phyloP scores from a whole-genome alignment of 768 basidiomycete genomes.

The Pisolithus albus region DNA sequence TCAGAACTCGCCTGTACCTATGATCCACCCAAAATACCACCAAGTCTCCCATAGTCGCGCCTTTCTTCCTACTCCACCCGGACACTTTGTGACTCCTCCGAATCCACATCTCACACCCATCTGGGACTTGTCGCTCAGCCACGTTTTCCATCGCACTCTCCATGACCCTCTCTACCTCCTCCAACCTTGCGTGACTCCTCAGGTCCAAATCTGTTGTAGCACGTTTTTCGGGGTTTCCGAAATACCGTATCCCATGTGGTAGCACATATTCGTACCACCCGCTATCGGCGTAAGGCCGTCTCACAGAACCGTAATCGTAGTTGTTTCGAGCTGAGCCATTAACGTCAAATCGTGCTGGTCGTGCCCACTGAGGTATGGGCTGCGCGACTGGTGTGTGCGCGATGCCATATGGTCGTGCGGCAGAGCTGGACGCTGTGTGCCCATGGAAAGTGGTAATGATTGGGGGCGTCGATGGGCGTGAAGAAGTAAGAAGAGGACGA shows the following conservation, averaged over 20 bases:
- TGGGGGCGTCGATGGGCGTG: constrained; percentile 26
- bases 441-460: constrained; percentile 19
- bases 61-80: constrained; percentile 25
- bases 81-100: constrained; percentile 26
- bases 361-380: constrained; percentile 24
- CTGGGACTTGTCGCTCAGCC: constrained; percentile 13
- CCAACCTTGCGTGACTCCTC: constrained; percentile 43
- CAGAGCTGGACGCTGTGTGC: constrained; percentile 15
- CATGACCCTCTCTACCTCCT: constrained; percentile 29
- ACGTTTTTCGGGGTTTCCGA: constrained; percentile 52
- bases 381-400: constrained; percentile 13
- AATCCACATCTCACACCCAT: constrained; percentile 60
- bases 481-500: constrained; percentile 38
- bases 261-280: constrained; percentile 75
- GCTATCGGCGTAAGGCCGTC: constrained; percentile 25
- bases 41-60: constrained; percentile 23
- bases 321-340: constrained; percentile 25
- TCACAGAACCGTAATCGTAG: constrained; percentile 22
- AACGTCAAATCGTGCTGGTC: constrained; percentile 16
- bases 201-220: constrained; percentile 70
- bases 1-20: constrained; percentile 43
- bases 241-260: constrained; percentile 70
- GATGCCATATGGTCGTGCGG: constrained; percentile 15
- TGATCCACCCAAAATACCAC: constrained; percentile 64
- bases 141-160: constrained; percentile 23